Conservation (phyloP, 1,284 basidiomycete species). For the Singerocomus rubriflavus region DNA sequence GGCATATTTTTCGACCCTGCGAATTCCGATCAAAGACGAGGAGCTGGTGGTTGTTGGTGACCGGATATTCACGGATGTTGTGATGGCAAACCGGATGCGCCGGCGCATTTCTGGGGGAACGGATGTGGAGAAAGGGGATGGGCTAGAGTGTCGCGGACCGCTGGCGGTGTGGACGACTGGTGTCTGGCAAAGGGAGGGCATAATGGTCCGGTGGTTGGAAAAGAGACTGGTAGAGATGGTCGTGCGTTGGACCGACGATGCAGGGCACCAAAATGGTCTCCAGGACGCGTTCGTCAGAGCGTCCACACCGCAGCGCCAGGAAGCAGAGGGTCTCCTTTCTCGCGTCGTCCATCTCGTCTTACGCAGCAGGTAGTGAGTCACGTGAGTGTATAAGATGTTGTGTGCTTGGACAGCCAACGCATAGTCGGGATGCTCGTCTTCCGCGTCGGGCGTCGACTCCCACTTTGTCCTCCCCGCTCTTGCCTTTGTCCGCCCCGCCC, state of each 20-base stretch:
- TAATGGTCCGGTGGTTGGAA: constrained; percentile 58
- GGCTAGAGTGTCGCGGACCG: constrained; percentile 38
- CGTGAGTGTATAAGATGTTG: no score
- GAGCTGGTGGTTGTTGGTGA: constrained; percentile 86
- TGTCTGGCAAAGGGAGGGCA: constrained; percentile 64
- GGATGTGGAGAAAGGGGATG: constrained; percentile 3
- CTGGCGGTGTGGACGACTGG: constrained; percentile 66
- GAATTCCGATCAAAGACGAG: constrained; percentile 47
- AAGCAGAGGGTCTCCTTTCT: no score
- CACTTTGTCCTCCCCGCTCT: neutral
- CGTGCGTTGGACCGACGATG: neutral
- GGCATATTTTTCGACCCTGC: constrained; percentile 46
- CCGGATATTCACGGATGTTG: constrained; percentile 86
- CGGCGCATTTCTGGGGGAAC: constrained; percentile 4
- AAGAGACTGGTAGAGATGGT: constrained; percentile 40
- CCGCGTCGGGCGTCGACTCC: neutral
- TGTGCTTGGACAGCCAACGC: no score
- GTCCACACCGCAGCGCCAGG: no score
- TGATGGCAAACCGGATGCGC: constrained; percentile 78
- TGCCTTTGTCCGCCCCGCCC: neutral
- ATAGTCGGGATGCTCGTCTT: neutral
- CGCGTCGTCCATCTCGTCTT: no score
- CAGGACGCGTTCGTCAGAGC: neutral
- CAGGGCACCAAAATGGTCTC: neutral
- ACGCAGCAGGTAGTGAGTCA: no score